Base-by-base conservation (phyloP, 306 rosid species). In the Trifolium subterraneum region DNA sequence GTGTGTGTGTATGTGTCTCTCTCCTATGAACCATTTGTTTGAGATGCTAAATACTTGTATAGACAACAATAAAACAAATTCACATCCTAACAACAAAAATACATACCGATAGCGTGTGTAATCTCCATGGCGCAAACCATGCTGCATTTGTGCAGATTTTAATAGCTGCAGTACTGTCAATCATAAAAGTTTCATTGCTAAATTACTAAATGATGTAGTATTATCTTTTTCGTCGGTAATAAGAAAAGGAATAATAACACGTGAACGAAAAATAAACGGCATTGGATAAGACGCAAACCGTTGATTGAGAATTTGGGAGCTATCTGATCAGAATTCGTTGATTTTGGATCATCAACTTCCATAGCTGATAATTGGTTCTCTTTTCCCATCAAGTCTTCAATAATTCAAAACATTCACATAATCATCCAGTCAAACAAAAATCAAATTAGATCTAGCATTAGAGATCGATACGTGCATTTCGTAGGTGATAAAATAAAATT, bases 111-210 rank as follows among this genome's bases (percentile, higher is more conserved):
- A 91, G 75, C 96, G 98, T 75, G 97, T 86, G 81, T 94, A 94
- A 78, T 91, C 97, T 19, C 97, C 94, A 4, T 89, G 96, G 20
- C 98, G 90, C 85, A 94, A 79, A 10, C 98, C 98, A 47, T 94
- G 98, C 78, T 91, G 98, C 98, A 91, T 88, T 83, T 91, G 98
- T 35, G 97, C 96, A 16, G 96, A 89, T 84, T 94, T 94, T 81
- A 94, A 78, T 71, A 94, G 95, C 90, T 90, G 98, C 88, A 94
- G 65, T 20, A 93, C 98, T 93, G 86, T 52, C 18, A 14, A 42
- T 59, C 59, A 56, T 44, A 33, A n/a, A 45, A 79, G 15, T 25
- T 36, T 33, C 47, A 58, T 9, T 10, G 14, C 11, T 3, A 41
- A 27, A 27, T 38, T 10, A 18, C 11, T 3, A 41, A 27, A 27